Evolutionary conservation across 768 basidiomycete species (phyloP), one percentile per base, ranked within the genome.

Genomic region (Trametes cinnabarina): DNA sequence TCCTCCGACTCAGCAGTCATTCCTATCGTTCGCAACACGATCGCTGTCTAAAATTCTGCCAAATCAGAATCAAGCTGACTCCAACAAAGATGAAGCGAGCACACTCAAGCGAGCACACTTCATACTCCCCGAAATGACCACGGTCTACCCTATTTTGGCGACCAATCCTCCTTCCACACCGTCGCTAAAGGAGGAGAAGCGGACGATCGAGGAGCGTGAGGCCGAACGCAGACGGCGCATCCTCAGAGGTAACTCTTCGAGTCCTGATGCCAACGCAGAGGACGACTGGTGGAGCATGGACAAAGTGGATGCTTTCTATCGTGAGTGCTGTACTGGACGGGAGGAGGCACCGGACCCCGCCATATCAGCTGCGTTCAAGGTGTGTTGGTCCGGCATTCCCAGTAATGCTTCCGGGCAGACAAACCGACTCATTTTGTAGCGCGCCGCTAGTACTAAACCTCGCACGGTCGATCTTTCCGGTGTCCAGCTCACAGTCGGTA

Each of bases 71-170:
- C 51, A 65, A 20, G 47, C 64, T 61, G 54, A 63, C n/a, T 56
- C 62, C 23, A 65, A 55, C 32, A 72, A 72, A 48, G 82, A 83
- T 66, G 76, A 82, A 44, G 71, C 73, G 34, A 83, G 79, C 65
- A 83, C 90, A 11, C 79, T 96, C 61, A 93, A 91, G 68, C 76
- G 91, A 48, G 97, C 95, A 0, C 91, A 96, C 65, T 98, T 98
- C 69, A 90, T 96, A 63, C 76, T 97, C 12, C 92, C 92, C 0
- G 82, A 90, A 64, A 82, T 97, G 64, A 86, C 84, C 30, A 90
- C 90, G 22, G 85, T 94, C 30, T 98, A 98, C 71, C 94, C 94
- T 0, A 95, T 98, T 69, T 90, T 88, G 25, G 84, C 87, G 1
- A 65, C 86, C 15, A 89, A 89, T 50, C 91, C 96, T 7, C 95